A percentile compares a stretch with the other conserved stretches of the same genome.
phyloP scores from a whole-genome alignment of 352 stramenopile species.

The Phytophthora sansomeana region DNA sequence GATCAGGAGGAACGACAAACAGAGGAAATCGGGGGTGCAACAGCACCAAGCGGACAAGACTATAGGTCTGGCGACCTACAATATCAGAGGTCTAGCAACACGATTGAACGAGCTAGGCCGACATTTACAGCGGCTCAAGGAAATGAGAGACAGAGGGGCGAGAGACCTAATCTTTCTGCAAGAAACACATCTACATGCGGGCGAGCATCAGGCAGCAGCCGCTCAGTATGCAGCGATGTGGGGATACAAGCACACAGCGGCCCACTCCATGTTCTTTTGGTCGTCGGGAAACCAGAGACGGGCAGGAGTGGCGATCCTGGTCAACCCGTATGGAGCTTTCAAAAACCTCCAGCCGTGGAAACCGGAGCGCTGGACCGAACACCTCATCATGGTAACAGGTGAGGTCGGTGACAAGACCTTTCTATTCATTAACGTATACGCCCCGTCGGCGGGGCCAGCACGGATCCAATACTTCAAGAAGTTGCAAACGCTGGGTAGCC shows the following conservation, averaged over 20 bases:
- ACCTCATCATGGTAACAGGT: neutral
- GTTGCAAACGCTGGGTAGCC: neutral
- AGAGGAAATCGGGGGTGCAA: neutral
- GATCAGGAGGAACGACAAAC: neutral
- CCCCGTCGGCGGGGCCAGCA: neutral
- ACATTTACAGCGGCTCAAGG: conserved; percentile 1
- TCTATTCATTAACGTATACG: neutral
- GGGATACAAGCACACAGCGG: neutral
- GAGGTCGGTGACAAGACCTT: neutral
- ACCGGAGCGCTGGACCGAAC: neutral
- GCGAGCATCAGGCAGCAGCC: neutral
- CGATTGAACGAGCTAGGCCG: neutral
- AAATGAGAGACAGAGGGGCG: neutral
- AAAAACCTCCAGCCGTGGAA: neutral
- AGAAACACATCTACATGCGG: conserved; percentile 1
- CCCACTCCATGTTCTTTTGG: neutral
- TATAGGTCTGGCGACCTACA: neutral
- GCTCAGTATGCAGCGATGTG: conserved; percentile 1
- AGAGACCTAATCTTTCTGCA: conserved; percentile 2
- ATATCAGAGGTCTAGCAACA: neutral
- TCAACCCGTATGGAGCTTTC: neutral
- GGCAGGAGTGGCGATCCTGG: conserved; percentile 1
- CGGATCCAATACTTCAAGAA: neutral
- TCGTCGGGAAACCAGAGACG: neutral
- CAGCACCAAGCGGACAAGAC: neutral